Percentiles rank a stretch among this genome's conserved stretches.
These are phyloP conservation scores for Protomyces inouyei DNA, from an alignment of 1,139 yeast genomes.

Conservation along the genomic window DNA sequence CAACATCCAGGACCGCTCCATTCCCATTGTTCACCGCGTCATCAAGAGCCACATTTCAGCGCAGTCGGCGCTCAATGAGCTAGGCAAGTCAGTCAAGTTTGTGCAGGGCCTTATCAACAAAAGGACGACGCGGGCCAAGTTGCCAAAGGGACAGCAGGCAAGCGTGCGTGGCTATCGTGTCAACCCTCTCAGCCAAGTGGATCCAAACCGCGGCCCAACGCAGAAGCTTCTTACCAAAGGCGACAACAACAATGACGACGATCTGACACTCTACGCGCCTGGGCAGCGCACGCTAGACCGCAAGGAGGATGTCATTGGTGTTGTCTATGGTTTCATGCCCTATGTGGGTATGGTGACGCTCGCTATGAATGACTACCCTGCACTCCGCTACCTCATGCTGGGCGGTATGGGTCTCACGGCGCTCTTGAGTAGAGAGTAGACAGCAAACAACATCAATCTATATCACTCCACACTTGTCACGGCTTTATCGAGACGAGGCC, in stretches of 20 bases:
- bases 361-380: conserved; percentile 72
- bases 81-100: conserved; percentile 6
- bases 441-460: no score
- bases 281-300: conserved; percentile 73
- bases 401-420: conserved; percentile 58
- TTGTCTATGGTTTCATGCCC: conserved; percentile 90
- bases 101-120: not conserved
- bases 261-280: conserved; percentile 73
- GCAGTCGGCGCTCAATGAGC: conserved; percentile 33
- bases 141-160: not conserved
- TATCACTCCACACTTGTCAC: no score
- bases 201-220: conserved; percentile 10
- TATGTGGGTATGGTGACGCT: conserved; percentile 77
- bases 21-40: conserved; percentile 95
- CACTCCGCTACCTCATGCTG: conserved; percentile 64
- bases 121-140: not conserved
- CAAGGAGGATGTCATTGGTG: conserved; percentile 73
- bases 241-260: conserved; percentile 91
- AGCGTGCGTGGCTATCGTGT: conserved; percentile 5
- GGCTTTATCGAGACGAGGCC: no score
- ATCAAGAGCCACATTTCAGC: conserved; percentile 61
- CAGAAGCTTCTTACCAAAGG: conserved; percentile 76
- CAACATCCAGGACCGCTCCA: conserved; percentile 69
- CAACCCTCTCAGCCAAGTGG: conserved; percentile 33
- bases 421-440: conserved; percentile 39